Evolutionary conservation across 352 stramenopile species (phyloP).

Genomic region (Phytophthora vignae): DNA sequence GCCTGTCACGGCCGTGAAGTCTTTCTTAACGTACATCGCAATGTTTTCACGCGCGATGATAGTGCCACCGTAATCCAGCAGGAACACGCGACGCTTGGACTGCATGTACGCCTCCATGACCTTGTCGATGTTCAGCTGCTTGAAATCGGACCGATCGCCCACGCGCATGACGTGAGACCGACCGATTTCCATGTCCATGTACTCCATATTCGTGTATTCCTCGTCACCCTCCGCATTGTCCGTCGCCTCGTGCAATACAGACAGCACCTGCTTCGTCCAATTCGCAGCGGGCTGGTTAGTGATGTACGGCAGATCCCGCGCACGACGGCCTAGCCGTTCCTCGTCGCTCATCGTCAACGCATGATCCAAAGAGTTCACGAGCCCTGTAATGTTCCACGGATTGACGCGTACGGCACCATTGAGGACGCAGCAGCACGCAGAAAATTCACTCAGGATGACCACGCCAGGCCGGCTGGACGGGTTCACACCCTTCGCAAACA

Average conservation of each 20-base stretch:
- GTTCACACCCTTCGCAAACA: slow-evolving; percentile 82
- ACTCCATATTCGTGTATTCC: slow-evolving; percentile 87
- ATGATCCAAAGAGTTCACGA: slow-evolving; percentile 93
- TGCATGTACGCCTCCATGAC: slow-evolving; percentile 89
- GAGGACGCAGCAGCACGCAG: slow-evolving; percentile 95
- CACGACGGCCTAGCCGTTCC: slow-evolving; percentile 91
- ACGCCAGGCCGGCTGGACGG: slow-evolving; percentile 88
- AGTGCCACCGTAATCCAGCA: slow-evolving; percentile 98
- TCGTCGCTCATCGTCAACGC: slow-evolving; percentile 93
- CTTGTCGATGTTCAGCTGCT: slow-evolving; percentile 82
- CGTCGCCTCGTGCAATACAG: slow-evolving; percentile 86
- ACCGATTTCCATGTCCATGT: slow-evolving; percentile 89
- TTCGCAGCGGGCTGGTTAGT: slow-evolving; percentile 91
- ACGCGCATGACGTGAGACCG: slow-evolving; percentile 77
- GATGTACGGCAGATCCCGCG: slow-evolving; percentile 97
- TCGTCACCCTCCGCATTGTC: slow-evolving; percentile 73
- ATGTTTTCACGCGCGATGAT: slow-evolving; percentile 93
- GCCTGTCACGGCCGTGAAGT: slow-evolving; percentile 95
- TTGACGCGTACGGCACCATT: slow-evolving; percentile 97
- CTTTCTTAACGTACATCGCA: slow-evolving; percentile 97
- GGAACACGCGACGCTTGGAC: slow-evolving; percentile 92
- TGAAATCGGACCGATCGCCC: slow-evolving; percentile 79
- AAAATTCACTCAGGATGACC: slow-evolving; percentile 98
- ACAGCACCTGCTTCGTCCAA: slow-evolving; percentile 97
- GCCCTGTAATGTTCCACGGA: slow-evolving; percentile 96